Conservation (phyloP, 441 rosid genomes). For the Rhodomyrtus psidioides region DNA sequence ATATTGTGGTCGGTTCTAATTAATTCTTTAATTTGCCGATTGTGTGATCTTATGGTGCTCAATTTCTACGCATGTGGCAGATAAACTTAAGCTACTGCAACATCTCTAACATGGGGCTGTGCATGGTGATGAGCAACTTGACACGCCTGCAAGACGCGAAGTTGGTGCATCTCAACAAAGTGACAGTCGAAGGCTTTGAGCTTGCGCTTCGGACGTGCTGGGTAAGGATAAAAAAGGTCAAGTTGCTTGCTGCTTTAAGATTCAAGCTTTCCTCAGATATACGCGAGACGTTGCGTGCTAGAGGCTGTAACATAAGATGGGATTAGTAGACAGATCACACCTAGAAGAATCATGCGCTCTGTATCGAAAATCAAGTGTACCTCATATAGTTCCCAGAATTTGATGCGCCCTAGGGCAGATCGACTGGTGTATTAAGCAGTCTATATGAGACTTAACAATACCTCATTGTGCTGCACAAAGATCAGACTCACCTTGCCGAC, state of each 20-base stretch:
- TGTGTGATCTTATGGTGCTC: neutral
- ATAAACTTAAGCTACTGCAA: slow-evolving; percentile 69
- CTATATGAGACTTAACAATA: neutral
- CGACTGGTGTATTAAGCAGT: neutral
- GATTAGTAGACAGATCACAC: slow-evolving; percentile 23
- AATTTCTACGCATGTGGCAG: slow-evolving; percentile 37
- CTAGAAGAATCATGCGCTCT: neutral
- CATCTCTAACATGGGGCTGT: slow-evolving; percentile 40
- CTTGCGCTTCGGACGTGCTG: slow-evolving; percentile 62
- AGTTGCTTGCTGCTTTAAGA: slow-evolving; percentile 56
- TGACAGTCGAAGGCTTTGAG: slow-evolving; percentile 66
- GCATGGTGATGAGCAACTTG: slow-evolving; percentile 71
- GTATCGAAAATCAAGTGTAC: neutral
- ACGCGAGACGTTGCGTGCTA: slow-evolving; percentile 49
- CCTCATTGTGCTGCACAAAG: neutral
- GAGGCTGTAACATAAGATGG: slow-evolving; percentile 84
- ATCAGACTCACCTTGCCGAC: neutral
- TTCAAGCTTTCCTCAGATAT: slow-evolving; percentile 62
- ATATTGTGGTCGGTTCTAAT: neutral
- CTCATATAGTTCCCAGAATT: neutral
- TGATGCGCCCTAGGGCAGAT: neutral
- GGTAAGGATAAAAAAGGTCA: slow-evolving; percentile 69
- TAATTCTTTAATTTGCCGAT: neutral
- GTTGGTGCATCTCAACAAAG: slow-evolving; percentile 59
- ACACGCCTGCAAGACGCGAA: slow-evolving; percentile 78